Evolutionary conservation across 2,329 filamentous ascomycete species (phyloP), one percentile per base, ranked within the genome.

Genomic region (Microsporum canis): DNA sequence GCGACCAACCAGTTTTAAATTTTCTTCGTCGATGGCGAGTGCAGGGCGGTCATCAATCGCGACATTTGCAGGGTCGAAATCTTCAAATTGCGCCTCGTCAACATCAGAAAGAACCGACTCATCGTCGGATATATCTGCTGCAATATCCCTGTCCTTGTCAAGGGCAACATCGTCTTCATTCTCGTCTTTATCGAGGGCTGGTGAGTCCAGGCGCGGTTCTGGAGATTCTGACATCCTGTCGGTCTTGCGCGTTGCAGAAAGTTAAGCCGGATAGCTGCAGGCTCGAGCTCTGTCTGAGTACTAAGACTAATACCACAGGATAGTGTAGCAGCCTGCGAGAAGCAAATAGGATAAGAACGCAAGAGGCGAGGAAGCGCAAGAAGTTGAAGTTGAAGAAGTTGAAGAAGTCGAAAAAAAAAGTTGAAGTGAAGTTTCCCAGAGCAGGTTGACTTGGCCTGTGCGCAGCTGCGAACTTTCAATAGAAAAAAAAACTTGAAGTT

Each of bases 21-120:
- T 85, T 63, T 80, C 80, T 63, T 84, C 82, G 65, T 86, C 84
- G 33, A 86, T 82, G 7, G 79, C 78, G 51, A 83, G 76, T 47
- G 80, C 76, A 3, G 82, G 80, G 61, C 82, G 80, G 65, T 84
- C 82, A 53, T 84, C 81, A 63, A 86, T 80, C 60, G 82, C 79
- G 45, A 86, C 79, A 59, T 83, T 81, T 61, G 78, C 78, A 0
- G 82, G 80, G 66, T 87, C 82, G 67, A 86, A 86, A 67, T 86
- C 80, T 64, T 84, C 82, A 65, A 86, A 85, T 68, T 86, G 81
- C 45, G 80, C 80, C 68, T 86, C 84, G 66, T 86, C 83, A 59
- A 86, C 77, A 68, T 86, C 84, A 14, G 83, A 85, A 34, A 87
- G 76, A 7, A 79, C 78, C 2, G 83, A 86, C 65, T 86, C 84